Evolutionary conservation across 495 filamentous ascomycete genomes (phyloP), one percentile per base, ranked within the genome.

Genomic region (Ascobolus immersus): DNA sequence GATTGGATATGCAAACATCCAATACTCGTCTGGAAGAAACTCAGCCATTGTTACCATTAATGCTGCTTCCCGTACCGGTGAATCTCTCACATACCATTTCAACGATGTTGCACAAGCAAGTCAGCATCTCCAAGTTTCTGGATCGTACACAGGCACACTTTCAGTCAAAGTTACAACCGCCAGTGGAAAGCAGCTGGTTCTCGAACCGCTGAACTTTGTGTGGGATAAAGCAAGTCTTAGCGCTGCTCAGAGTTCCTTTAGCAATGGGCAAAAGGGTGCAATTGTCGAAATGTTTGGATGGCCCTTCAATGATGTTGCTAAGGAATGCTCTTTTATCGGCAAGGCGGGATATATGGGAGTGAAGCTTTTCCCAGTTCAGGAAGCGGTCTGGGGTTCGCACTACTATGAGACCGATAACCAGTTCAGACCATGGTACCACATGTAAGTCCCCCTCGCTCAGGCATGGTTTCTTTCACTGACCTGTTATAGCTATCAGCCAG

Each of bases 271-370:
- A 25, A 51, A 51, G 35, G 49, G 49, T 10, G 48, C 34, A 21
- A 51, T 51, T 17, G 40, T 45, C 8, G 49, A 51, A 20, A 14
- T 51, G 9, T 51, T 51, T 32, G 49, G 49, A n/a, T 51, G 49
- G 49, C 49, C 44, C 5, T 51, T 47, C 21, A 44, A 40, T 26
- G 49, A 52, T 40, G 35, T 52, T 23, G 49, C 44, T 3, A 39
- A 29, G 7, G 49, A 52, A 22, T 52, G 49, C 21, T 14, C 37
- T 10, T 51, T 52, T 22, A 35, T 52, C 12, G 48, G 41, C 13
- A 51, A 40, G 32, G 49, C 49, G 30, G 45, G 47, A 14, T 52
- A 51, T 25, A 52, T 52, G 49, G 49, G 49, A 23, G 44, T 52
- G 6, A 52, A 41, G 37, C 42, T 52, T 19, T 52, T 44, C 49